Conservation (phyloP, 1,139 yeast genomes). For the Blastobotrys serpentis region DNA sequence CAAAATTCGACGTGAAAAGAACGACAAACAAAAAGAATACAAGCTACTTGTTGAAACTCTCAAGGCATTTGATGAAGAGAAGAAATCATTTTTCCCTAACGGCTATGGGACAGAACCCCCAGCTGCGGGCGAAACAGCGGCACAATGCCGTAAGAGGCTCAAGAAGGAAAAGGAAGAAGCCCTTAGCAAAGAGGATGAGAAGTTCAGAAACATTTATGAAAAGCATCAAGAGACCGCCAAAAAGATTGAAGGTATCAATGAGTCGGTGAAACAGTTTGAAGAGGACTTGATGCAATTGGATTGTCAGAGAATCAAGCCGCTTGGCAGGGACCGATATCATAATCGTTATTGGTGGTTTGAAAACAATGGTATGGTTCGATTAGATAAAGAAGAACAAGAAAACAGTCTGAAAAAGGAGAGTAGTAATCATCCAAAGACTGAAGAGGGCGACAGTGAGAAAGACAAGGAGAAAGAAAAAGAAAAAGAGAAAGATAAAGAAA, state of each 20-base stretch:
- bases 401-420: slow-evolving; percentile 49
- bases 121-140: slow-evolving; percentile 20
- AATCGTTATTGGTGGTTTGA: slow-evolving; percentile 98
- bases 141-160: slow-evolving; percentile 22
- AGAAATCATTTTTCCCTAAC: slow-evolving; percentile 27
- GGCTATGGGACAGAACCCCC: slow-evolving; percentile 21
- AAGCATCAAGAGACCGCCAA: slow-evolving; percentile 19
- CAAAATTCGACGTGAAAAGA: slow-evolving; percentile 60
- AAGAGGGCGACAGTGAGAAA: slow-evolving; percentile 42
- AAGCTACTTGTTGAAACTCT: slow-evolving; percentile 51
- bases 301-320: slow-evolving; percentile 68
- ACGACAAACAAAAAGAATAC: slow-evolving; percentile 65
- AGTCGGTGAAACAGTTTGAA: slow-evolving; percentile 39
- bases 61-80: slow-evolving; percentile 40
- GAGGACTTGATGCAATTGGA: slow-evolving; percentile 46
- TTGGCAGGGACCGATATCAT: slow-evolving; percentile 81
- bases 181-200: slow-evolving; percentile 47
- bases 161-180: slow-evolving; percentile 45
- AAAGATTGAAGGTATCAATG: slow-evolving; percentile 25
- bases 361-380: slow-evolving; percentile 62
- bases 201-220: slow-evolving; percentile 49
- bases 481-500: slow-evolving; percentile 14
- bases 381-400: slow-evolving; percentile 17
- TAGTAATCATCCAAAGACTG: slow-evolving; percentile 38
- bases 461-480: slow-evolving; percentile 20